Conservation (phyloP, 73 alveolate genomes). For the Paraurostyla sp. region DNA sequence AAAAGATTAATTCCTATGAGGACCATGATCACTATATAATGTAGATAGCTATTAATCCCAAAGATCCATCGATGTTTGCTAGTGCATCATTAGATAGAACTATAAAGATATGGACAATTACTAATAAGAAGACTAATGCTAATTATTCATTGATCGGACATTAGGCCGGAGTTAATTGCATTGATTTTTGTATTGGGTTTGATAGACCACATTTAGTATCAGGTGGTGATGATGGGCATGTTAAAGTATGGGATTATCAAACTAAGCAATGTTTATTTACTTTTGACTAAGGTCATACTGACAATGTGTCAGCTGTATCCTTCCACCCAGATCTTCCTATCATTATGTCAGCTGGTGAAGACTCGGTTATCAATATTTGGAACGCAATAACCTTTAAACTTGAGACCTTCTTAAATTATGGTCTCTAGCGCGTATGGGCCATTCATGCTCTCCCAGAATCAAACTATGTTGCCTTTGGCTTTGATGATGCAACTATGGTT, state of each 20-base stretch:
- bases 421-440: constrained; percentile 90
- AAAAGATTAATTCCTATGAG: constrained; percentile 92
- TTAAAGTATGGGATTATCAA: constrained; percentile 99
- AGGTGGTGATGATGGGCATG: constrained; percentile 99
- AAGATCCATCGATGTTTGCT: constrained; percentile 97
- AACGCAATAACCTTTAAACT: constrained; percentile 96
- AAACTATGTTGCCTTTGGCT: constrained; percentile 94
- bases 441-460: constrained; percentile 79
- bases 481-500: constrained; percentile 99
- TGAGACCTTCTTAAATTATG: constrained; percentile 92
- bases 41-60: constrained; percentile 94
- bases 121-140: constrained; percentile 84
- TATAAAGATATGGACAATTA: constrained; percentile 80
- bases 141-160: constrained; percentile 98
- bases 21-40: constrained; percentile 99
- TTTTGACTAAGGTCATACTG: constrained; percentile 92
- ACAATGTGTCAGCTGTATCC: constrained; percentile 92
- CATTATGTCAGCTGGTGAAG: constrained; percentile 96
- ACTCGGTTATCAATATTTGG: constrained; percentile 96
- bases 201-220: constrained; percentile 98
- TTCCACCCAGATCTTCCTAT: constrained; percentile 99
- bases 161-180: constrained; percentile 97
- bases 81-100: constrained; percentile 95
- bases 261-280: constrained; percentile 97
- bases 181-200: constrained; percentile 92